These are phyloP conservation scores for Atkinsonella hypoxylon DNA, from an alignment of 2,329 filamentous ascomycete genomes.

Conservation along the genomic window DNA sequence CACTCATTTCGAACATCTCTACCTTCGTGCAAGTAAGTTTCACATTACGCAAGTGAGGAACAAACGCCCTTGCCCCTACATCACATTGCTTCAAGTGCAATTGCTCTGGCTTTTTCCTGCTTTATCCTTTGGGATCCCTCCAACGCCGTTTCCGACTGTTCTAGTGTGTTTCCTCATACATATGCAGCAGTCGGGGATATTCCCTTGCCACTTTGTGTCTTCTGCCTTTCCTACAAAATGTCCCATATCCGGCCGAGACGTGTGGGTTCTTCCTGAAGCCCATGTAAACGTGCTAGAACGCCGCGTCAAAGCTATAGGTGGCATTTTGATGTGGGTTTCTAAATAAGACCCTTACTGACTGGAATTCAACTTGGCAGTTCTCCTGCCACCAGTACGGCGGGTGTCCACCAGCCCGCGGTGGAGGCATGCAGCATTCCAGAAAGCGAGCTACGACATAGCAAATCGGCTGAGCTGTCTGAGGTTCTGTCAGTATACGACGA, in stretches of 20 bases:
- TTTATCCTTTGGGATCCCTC: no score
- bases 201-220: neutral
- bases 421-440: conserved; percentile 27
- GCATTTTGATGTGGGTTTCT: neutral
- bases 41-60: neutral
- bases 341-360: conserved; percentile 13
- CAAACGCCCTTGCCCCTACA: neutral
- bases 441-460: conserved; percentile 27
- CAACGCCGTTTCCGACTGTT: neutral
- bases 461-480: conserved; percentile 30
- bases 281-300: neutral
- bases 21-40: conserved; percentile 17
- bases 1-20: conserved; percentile 11
- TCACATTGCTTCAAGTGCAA: no score
- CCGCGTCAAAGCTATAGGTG: neutral
- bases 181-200: neutral
- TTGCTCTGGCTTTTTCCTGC: neutral
- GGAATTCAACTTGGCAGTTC: conserved; percentile 15
- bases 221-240: neutral
- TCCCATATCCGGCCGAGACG: neutral
- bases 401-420: conserved; percentile 11
- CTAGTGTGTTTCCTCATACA: neutral
- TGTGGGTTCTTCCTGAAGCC: neutral
- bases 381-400: conserved; percentile 13
- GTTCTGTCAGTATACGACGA: conserved; percentile 32